Evolutionary conservation across 176 grass and related monocot species (phyloP).

Genomic region (Phoenix roebelenii): DNA sequence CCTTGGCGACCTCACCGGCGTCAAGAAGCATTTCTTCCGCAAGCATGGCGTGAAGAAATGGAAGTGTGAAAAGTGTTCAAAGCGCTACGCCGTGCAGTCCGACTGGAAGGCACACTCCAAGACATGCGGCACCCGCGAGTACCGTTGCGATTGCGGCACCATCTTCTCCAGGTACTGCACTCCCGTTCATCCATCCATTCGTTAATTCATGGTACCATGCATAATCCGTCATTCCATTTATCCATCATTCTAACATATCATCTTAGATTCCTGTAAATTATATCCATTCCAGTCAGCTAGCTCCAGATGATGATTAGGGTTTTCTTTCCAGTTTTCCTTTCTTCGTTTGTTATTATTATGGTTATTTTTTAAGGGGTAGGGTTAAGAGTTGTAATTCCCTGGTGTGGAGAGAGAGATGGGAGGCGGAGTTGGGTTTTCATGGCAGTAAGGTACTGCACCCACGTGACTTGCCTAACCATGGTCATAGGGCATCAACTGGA

Average conservation of each 20-base stretch:
- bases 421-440: background rate
- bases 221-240: background rate
- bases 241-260: slow-evolving; percentile 31
- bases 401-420: slow-evolving; percentile 13
- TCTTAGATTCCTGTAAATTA: slow-evolving; percentile 35
- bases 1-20: slow-evolving; percentile 90
- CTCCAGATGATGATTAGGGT: background rate
- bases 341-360: background rate
- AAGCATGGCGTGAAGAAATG: slow-evolving; percentile 99
- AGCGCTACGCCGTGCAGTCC: slow-evolving; percentile 95
- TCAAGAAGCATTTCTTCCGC: slow-evolving; percentile 99
- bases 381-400: slow-evolving; percentile 16
- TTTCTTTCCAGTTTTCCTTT: background rate
- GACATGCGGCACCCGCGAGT: slow-evolving; percentile 96
- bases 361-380: background rate
- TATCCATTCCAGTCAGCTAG: background rate
- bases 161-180: slow-evolving; percentile 83
- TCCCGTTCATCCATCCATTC: background rate
- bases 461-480: slow-evolving; percentile 12
- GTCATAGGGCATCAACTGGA: background rate
- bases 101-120: slow-evolving; percentile 99
- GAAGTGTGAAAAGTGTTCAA: slow-evolving; percentile 99
- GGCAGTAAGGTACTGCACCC: slow-evolving; percentile 8
- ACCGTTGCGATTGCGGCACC: slow-evolving; percentile 95
- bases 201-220: too few relatives aligned